Base-by-base conservation (phyloP, 495 filamentous ascomycete genomes). In the Aspergillus bertholletiae region DNA sequence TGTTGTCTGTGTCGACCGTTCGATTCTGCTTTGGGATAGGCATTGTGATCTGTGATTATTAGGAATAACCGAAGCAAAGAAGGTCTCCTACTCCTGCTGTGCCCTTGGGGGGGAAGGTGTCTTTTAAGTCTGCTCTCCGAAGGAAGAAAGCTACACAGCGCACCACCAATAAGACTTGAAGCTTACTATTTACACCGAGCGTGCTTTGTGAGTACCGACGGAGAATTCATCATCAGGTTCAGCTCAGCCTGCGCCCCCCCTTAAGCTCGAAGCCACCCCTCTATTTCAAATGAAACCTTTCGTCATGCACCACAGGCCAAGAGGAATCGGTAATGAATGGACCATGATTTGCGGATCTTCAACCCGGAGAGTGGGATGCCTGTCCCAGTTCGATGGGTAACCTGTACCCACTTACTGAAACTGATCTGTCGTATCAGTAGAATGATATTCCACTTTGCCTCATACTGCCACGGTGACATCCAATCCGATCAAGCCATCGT, bases 1-100 rank as follows among this genome's bases (percentile, higher is more conserved):
- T 55, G 43, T 62, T 59, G 56, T 53, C 39, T 2, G 23, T 54
- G 32, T 54, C 46, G 20, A 50, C 37, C 37, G 26, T 2, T 46
- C 39, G 40, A 6, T 24, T 7, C 37, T 37, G 23, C 39, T 37
- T 18, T 30, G 15, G 9, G 40, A 52, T 24, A 44, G 39, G 7
- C 23, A 28, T 27, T 40, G 21, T 43, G 39, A 43, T 43, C 1
- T 22, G 37, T 40, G 15, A 2, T 40, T 40, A n/a, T 13, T 40
- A 40, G 2, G 37, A 6, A 40, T 17, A 18, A n/a, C 13, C 17
- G 8, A 20, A 40, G 15, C 15, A n/a, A 40, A 40, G 5, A 20
- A 40, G 5, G 6, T 32, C 30, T 32, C 2, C 30, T 3, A 32
- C 30, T 5, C 7, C 30, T 28, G 9, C 30, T 32, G 30, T 11